A percentile compares a stretch with the other conserved stretches of the same genome.
These are phyloP conservation scores for Helianthus annuus DNA, from an alignment of 129 eudicot genomes.

Conservation along the genomic window DNA sequence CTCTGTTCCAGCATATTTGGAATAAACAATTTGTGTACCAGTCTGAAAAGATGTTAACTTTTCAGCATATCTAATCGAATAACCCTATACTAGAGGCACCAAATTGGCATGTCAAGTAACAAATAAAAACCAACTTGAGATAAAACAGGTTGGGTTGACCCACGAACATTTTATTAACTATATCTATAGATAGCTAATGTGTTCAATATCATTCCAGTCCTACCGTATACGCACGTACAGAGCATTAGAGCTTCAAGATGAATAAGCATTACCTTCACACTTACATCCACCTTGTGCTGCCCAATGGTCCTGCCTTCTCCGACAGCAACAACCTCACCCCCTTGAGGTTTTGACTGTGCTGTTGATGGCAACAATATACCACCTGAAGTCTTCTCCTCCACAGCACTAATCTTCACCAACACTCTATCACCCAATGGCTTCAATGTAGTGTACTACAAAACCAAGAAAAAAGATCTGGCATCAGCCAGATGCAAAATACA, in stretches of 20 bases:
- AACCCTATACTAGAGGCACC: background rate
- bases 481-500: background rate
- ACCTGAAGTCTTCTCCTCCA: constrained; percentile 74
- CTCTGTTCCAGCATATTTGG: constrained; percentile 91
- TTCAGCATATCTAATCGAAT: constrained; percentile 7
- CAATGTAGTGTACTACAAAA: constrained; percentile 62
- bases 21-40: constrained; percentile 72
- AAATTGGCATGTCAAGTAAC: background rate
- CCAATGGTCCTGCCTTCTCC: constrained; percentile 83
- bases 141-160: background rate
- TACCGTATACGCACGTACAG: background rate
- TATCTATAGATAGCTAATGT: background rate
- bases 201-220: background rate
- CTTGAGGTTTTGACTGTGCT: constrained; percentile 72
- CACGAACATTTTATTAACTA: background rate
- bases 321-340: constrained; percentile 82
- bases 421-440: constrained; percentile 88
- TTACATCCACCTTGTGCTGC: constrained; percentile 49
- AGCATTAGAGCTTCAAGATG: background rate
- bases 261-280: constrained; percentile 53
- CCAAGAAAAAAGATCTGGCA: background rate
- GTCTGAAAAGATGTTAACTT: constrained; percentile 34
- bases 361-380: constrained; percentile 74
- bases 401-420: constrained; percentile 58
- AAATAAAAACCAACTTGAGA: background rate